Conservation (phyloP, 1,284 basidiomycete species). For the Grifola frondosa region DNA sequence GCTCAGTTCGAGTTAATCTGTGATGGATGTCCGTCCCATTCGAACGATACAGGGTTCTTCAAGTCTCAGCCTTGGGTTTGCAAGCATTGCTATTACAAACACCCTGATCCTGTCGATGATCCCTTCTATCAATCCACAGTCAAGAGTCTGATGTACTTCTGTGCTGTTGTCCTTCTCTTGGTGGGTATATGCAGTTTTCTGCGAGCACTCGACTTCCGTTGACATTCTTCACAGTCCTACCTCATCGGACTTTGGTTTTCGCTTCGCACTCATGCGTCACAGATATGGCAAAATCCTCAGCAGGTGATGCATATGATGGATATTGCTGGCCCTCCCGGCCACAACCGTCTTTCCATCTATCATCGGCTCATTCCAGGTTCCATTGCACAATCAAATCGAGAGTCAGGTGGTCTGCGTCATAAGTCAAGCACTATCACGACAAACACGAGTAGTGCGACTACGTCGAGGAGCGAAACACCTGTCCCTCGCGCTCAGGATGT, state of each 20-base stretch:
- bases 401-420: constrained; percentile 32
- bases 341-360: constrained; percentile 72
- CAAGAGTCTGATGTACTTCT: constrained; percentile 92
- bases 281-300: constrained; percentile 99
- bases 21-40: constrained; percentile 87
- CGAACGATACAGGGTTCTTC: constrained; percentile 24
- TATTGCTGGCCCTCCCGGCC: constrained; percentile 40
- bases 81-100: constrained; percentile 92
- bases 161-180: constrained; percentile 85
- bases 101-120: constrained; percentile 89
- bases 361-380: constrained; percentile 57
- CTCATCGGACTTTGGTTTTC: constrained; percentile 99
- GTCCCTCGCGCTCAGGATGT: constrained; percentile 34
- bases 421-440: constrained; percentile 46
- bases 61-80: constrained; percentile 80
- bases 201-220: constrained; percentile 6
- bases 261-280: constrained; percentile 94
- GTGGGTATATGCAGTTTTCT: constrained; percentile 51
- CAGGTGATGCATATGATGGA: constrained; percentile 76
- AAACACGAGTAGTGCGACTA: constrained; percentile 28
- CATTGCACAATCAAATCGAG: constrained; percentile 11
- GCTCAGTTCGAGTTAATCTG: constrained; percentile 90
- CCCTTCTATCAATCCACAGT: constrained; percentile 97
- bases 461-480: constrained; percentile 43
- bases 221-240: constrained; percentile 70